Percentiles rank a stretch among this genome's conserved stretches.
These are phyloP conservation scores for Hanseniaspora occidentalis DNA, from an alignment of 805 yeast genomes.

Conservation along the genomic window DNA sequence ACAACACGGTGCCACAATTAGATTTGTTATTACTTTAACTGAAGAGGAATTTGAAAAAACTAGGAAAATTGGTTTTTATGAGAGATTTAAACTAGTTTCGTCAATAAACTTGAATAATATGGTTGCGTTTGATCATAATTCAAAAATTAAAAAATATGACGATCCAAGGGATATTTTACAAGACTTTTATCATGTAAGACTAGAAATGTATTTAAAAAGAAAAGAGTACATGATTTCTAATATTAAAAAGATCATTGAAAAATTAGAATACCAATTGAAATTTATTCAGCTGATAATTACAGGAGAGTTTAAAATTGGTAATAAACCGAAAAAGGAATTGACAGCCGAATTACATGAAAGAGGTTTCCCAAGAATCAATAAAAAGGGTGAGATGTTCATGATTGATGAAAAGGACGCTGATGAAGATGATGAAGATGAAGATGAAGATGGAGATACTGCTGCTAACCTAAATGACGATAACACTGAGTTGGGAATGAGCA, in stretches of 20 bases:
- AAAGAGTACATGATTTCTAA: constrained; percentile 66
- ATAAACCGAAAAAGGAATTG: constrained; percentile 55
- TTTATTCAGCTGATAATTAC: constrained; percentile 87
- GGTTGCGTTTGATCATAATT: constrained; percentile 91
- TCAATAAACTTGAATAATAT: constrained; percentile 66
- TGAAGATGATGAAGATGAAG: constrained; percentile 30
- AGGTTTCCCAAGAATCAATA: constrained; percentile 68
- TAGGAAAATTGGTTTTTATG: constrained; percentile 61
- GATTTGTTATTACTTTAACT: constrained; percentile 62
- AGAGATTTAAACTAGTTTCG: constrained; percentile 67
- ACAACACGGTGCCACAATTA: constrained; percentile 74
- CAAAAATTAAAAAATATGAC: constrained; percentile 75
- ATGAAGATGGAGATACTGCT: constrained; percentile 27
- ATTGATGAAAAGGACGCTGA: constrained; percentile 21
- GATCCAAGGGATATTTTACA: constrained; percentile 62
- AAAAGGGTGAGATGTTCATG: constrained; percentile 49
- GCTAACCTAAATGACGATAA: constrained; percentile 12
- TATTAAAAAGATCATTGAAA: constrained; percentile 63
- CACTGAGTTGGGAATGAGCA: too few species aligned
- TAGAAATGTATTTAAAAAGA: constrained; percentile 83
- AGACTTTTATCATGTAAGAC: constrained; percentile 76
- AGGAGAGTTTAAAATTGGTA: constrained; percentile 52
- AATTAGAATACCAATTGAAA: constrained; percentile 70
- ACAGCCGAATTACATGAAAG: constrained; percentile 48
- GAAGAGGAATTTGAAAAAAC: constrained; percentile 79